Base-by-base conservation (phyloP, 2,329 filamentous ascomycete genomes). In the Zymoseptoria tritici region DNA sequence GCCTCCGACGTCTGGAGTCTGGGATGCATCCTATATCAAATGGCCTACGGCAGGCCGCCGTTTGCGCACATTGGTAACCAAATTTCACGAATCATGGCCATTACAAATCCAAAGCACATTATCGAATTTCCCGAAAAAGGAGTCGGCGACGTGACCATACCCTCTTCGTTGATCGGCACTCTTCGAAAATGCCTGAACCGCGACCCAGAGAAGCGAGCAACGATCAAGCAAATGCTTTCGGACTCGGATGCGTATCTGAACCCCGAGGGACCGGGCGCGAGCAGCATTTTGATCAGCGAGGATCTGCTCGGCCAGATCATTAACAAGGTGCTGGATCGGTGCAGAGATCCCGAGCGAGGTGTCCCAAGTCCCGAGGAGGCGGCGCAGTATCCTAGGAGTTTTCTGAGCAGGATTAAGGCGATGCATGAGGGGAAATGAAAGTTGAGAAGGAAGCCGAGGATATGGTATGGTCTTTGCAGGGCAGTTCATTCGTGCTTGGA, bases 11-110 rank as follows among this genome's bases (percentile, higher is more conserved):
- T 99, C 19, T 99, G 94, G 94, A 93, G 89, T 72, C 77, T 99
- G 13, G 94, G 94, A 19, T 99, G 94, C 72, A 97, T 99, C 62
- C 80, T 99, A 13, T 99, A 96, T 77, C 93, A 97, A 73, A 95
- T 99, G 89, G 90, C 93, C 0, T 99, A 99, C 72, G 94, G 94
- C n/a, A 83, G 88, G n/a, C 89, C 91, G 3, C 94, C 94, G 0
- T 99, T 99, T 71, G 91, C 88, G 13, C 92, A 97, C 72, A 95
- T 99, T 67, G 80, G 85, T 60, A 94, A 93, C 75, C 90, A 87
- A 70, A 90, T 96, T 78, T 85, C 89, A 46, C 86, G 91, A 21
- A 94, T 95, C 72, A 86, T 91, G 74, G 89, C 90, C 61, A 94
- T 95, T 71, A 89, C 91, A 66, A 90, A 93, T 73, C 89, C 85